Evolutionary conservation across 257 asterid genomes (phyloP).

Genomic region (Coffea canephora): DNA sequence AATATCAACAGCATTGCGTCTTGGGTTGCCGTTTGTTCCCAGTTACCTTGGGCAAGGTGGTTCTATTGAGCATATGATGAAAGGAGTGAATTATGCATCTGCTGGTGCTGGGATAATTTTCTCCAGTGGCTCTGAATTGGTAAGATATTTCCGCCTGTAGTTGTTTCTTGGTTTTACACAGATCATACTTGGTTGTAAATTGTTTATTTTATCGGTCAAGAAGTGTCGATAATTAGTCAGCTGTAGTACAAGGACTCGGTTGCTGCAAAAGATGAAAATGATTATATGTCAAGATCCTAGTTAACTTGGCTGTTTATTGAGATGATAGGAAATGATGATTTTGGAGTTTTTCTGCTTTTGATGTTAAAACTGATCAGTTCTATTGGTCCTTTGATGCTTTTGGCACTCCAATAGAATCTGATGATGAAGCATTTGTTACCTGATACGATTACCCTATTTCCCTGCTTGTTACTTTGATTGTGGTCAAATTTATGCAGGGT

Average conservation of each 20-base stretch:
- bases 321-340: not conserved
- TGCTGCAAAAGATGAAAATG: not conserved
- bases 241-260: not conserved
- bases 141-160: slow-evolving; percentile 16
- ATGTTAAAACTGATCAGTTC: not conserved
- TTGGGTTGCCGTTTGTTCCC: slow-evolving; percentile 86
- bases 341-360: not conserved
- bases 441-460: not conserved
- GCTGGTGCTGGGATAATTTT: slow-evolving; percentile 93
- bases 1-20: slow-evolving; percentile 56
- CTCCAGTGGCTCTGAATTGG: slow-evolving; percentile 97
- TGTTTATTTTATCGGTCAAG: not conserved
- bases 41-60: slow-evolving; percentile 73
- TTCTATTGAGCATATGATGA: slow-evolving; percentile 59
- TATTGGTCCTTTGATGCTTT: not conserved
- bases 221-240: slow-evolving; percentile 1
- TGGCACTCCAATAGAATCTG: not conserved
- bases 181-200: not conserved
- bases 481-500: slow-evolving; percentile 46
- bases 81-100: slow-evolving; percentile 87
- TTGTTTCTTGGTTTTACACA: not conserved
- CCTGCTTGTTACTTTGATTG: not conserved
- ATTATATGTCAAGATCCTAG: not conserved
- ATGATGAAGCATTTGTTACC: not conserved
- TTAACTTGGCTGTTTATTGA: not conserved